These are phyloP conservation scores for Laguncularia racemosa DNA, from an alignment of 345 rosid genomes.

Conservation along the genomic window DNA sequence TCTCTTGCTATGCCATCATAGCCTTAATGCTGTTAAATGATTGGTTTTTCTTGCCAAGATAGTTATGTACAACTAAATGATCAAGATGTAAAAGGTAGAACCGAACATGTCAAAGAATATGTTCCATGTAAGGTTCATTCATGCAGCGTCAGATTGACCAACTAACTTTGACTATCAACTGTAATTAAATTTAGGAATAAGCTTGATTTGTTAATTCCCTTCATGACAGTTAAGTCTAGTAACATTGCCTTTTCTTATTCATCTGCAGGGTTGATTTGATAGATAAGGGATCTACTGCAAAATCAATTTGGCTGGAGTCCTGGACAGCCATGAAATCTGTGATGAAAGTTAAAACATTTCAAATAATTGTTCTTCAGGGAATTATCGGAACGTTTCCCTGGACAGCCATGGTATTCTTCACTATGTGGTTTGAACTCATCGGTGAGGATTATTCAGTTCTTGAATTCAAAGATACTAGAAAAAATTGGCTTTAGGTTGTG, in stretches of 20 bases:
- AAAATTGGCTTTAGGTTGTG: no score
- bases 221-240: no score
- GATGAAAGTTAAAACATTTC: slow-evolving; percentile 71
- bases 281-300: slow-evolving; percentile 25
- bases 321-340: slow-evolving; percentile 67
- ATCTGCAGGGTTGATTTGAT: slow-evolving; percentile 42
- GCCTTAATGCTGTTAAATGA: no score
- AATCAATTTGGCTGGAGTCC: slow-evolving; percentile 69
- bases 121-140: no score
- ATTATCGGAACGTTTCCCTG: slow-evolving; percentile 82
- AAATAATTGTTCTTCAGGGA: slow-evolving; percentile 85
- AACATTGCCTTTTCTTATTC: slow-evolving; percentile 8
- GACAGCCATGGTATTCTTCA: slow-evolving; percentile 96
- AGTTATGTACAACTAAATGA: no score
- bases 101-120: no score
- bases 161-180: no score
- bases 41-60: no score
- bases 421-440: slow-evolving; percentile 95
- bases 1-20: background rate
- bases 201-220: no score
- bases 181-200: no score
- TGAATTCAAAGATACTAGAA: background rate
- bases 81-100: no score
- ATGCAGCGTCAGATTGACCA: no score
- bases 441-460: slow-evolving; percentile 29